Conservation (phyloP, 2,329 filamentous ascomycete genomes). For the Aspergillus jensenii region DNA sequence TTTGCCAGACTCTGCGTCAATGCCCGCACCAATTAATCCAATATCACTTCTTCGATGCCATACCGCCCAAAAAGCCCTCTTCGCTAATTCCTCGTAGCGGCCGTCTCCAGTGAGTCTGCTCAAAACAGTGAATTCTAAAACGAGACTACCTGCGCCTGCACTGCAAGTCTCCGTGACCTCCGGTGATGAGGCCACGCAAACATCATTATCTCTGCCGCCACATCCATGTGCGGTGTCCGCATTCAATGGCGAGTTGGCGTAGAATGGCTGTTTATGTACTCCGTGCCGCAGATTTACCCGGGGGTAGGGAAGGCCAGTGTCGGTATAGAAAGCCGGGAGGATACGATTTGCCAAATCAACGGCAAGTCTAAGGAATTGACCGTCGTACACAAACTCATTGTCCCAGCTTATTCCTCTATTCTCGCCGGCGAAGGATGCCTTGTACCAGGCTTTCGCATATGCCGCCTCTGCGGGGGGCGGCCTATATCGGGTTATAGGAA, state of each 20-base stretch:
- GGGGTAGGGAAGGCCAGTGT: slow-evolving; percentile 90
- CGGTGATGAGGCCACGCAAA: slow-evolving; percentile 29
- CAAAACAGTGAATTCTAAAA: slow-evolving; percentile 88
- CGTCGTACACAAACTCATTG: slow-evolving; percentile 79
- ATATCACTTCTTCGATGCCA: slow-evolving; percentile 84
- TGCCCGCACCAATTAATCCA: slow-evolving; percentile 83
- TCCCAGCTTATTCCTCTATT: slow-evolving; percentile 63
- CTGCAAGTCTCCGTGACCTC: slow-evolving; percentile 97
- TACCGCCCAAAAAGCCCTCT: slow-evolving; percentile 95
- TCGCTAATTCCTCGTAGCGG: slow-evolving; percentile 86
- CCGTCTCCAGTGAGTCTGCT: slow-evolving; percentile 83
- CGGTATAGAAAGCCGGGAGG: slow-evolving; percentile 87
- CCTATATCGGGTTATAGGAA: slow-evolving; percentile 79
- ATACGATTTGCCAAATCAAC: slow-evolving; percentile 80
- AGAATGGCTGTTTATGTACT: slow-evolving; percentile 70
- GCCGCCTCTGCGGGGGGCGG: slow-evolving; percentile 45
- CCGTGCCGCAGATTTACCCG: slow-evolving; percentile 88
- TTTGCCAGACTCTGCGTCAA: slow-evolving; percentile 84
- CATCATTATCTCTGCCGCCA: slow-evolving; percentile 36
- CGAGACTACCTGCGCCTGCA: slow-evolving; percentile 91
- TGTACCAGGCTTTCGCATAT: slow-evolving; percentile 45
- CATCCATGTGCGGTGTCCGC: slow-evolving; percentile 38
- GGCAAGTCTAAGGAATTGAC: slow-evolving; percentile 85
- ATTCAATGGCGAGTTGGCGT: slow-evolving; percentile 79
- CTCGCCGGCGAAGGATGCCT: slow-evolving; percentile 23